phyloP scores from a whole-genome alignment of 305 asterid species.

The Fraxinus baroniana region DNA sequence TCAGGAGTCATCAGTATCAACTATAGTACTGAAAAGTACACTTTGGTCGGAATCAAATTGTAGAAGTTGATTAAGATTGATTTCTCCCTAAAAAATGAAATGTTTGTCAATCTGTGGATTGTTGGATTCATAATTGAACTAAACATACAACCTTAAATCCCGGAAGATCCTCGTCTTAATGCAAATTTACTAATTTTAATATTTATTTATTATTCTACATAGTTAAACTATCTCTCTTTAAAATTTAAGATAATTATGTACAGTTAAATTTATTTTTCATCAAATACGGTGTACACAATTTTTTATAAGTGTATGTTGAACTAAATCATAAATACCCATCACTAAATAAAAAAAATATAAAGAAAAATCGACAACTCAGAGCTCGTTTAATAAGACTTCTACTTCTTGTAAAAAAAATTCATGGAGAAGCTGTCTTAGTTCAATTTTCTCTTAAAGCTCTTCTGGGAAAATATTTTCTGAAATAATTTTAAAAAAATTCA shows the following conservation, averaged over 20 bases:
- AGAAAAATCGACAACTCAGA: neutral
- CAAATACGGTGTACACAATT: neutral
- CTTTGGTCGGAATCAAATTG: neutral
- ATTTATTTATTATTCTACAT: neutral
- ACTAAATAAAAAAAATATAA: no score
- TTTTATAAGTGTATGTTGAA: no score
- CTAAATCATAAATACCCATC: neutral
- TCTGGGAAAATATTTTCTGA: no score
- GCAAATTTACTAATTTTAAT: neutral
- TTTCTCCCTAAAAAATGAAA: neutral
- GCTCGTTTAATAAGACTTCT: neutral
- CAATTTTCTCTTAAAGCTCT: no score
- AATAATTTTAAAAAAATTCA: no score
- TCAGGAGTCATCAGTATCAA: neutral
- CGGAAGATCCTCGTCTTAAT: neutral
- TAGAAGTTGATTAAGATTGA: neutral
- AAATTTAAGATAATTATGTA: neutral
- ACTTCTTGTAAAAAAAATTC: no score
- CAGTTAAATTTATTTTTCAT: neutral
- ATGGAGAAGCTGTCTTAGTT: no score
- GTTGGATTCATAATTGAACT: neutral
- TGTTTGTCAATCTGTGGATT: neutral
- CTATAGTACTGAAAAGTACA: neutral
- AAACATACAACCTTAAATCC: neutral
- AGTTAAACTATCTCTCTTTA: neutral